Evolutionary conservation across 208 protist species (phyloP).

Genomic region (Acanthamoeba royreba): DNA sequence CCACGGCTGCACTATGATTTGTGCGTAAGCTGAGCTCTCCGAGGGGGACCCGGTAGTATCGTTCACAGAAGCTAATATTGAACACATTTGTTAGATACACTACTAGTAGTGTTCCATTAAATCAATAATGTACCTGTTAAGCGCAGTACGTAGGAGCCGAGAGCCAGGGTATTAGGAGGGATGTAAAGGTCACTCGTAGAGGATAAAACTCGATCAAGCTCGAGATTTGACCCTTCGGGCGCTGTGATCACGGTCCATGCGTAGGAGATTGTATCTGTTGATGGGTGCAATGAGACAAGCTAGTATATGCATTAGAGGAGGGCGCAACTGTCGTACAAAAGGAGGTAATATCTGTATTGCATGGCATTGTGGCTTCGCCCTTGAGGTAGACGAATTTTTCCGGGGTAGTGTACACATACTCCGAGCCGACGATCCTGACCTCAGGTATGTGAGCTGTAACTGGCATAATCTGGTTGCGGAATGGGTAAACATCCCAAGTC

Average conservation of each 20-base stretch:
- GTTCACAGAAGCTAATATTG: neutral
- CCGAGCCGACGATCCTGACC: neutral
- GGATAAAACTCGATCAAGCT: neutral
- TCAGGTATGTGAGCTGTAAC: neutral
- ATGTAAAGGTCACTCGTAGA: neutral
- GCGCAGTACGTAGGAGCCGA: neutral
- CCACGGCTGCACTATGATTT: neutral
- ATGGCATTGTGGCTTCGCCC: neutral
- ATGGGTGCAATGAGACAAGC: neutral
- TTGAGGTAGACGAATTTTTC: conserved; percentile 13
- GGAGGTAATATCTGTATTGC: neutral
- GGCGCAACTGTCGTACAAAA: neutral
- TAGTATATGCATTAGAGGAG: neutral
- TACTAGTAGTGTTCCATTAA: neutral
- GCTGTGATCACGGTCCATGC: neutral
- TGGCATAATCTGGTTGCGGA: neutral
- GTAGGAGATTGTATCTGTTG: conserved; percentile 22
- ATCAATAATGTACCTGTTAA: neutral
- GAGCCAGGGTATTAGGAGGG: neutral
- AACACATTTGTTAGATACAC: neutral
- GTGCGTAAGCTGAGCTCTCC: neutral
- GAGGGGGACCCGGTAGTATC: neutral
- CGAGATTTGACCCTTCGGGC: neutral
- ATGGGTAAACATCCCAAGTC: no score
- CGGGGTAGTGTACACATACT: neutral